These are phyloP conservation scores for Fusarium duplospermum DNA, from an alignment of 2,329 filamentous ascomycete species.

Conservation along the genomic window DNA sequence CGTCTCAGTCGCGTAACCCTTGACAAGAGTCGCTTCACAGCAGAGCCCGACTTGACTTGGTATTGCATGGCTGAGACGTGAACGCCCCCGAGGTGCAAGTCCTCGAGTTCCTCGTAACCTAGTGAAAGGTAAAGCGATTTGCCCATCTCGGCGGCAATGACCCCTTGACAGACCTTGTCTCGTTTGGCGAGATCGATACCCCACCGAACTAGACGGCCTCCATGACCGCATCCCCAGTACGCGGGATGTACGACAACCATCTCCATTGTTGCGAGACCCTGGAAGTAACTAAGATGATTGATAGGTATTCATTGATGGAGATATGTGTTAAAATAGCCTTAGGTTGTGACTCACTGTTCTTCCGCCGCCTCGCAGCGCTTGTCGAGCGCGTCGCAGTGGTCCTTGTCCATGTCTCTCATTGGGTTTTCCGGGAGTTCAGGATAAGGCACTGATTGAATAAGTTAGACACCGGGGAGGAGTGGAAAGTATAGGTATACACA, in stretches of 20 bases:
- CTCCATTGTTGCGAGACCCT: not conserved
- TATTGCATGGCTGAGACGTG: not conserved
- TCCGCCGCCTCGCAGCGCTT: not conserved
- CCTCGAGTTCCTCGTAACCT: not conserved
- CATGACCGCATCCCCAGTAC: conserved; percentile 11
- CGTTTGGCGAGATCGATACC: not conserved
- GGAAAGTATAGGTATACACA: too few species aligned
- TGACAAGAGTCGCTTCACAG: not conserved
- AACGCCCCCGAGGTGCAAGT: not conserved
- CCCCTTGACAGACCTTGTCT: not conserved
- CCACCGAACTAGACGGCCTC: not conserved
- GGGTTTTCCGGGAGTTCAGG: not conserved
- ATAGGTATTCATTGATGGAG: too few species aligned
- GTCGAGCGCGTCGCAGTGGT: not conserved
- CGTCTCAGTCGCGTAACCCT: not conserved
- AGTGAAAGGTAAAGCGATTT: not conserved
- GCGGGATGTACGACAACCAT: conserved; percentile 16
- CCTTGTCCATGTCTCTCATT: not conserved
- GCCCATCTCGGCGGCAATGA: conserved; percentile 3
- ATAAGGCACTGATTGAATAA: not conserved
- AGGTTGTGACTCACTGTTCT: not conserved
- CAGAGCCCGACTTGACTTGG: not conserved
- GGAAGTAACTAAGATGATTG: conserved; percentile 5
- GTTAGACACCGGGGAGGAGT: too few species aligned
- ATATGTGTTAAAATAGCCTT: not conserved